Conservation (phyloP, 1,139 yeast genomes). For the Keqinozyma sinolaborantium region DNA sequence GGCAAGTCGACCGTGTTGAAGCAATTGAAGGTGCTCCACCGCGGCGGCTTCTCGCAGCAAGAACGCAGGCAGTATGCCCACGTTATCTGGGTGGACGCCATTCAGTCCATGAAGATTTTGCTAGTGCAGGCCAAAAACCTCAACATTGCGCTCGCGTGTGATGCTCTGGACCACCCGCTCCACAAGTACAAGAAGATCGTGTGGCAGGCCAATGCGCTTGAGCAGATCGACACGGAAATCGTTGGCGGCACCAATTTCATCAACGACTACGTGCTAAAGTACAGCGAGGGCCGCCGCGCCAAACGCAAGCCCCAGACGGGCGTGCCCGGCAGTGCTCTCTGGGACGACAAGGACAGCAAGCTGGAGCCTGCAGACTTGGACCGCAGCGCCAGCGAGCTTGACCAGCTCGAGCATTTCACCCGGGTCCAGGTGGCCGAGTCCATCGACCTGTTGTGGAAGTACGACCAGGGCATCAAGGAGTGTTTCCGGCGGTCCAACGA, state of each 20-base stretch:
- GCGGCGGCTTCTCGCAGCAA: conserved; percentile 76
- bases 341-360: conserved; percentile 18
- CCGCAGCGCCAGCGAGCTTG: conserved; percentile 1
- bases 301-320: conserved; percentile 55
- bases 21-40: conserved; percentile 83
- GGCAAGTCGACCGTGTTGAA: conserved; percentile 96
- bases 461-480: conserved; percentile 62
- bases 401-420: conserved; percentile 12
- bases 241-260: conserved; percentile 68
- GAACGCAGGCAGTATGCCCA: conserved; percentile 82
- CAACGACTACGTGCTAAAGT: conserved; percentile 62
- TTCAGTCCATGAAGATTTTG: conserved; percentile 82
- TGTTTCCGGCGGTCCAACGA: conserved; percentile 66
- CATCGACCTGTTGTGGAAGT: conserved; percentile 60
- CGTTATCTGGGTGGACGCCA: conserved; percentile 92
- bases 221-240: conserved; percentile 58
- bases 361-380: conserved; percentile 2
- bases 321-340: conserved; percentile 42
- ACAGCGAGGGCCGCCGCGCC: conserved; percentile 51
- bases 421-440: conserved; percentile 61
- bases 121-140: conserved; percentile 68
- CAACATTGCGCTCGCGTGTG: conserved; percentile 61
- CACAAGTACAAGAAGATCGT: conserved; percentile 45
- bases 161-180: conserved; percentile 45
- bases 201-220: conserved; percentile 55